Evolutionary conservation across 2,329 filamentous ascomycete species (phyloP), one percentile per base, ranked within the genome.

Genomic region (Trichoderma atroviride): DNA sequence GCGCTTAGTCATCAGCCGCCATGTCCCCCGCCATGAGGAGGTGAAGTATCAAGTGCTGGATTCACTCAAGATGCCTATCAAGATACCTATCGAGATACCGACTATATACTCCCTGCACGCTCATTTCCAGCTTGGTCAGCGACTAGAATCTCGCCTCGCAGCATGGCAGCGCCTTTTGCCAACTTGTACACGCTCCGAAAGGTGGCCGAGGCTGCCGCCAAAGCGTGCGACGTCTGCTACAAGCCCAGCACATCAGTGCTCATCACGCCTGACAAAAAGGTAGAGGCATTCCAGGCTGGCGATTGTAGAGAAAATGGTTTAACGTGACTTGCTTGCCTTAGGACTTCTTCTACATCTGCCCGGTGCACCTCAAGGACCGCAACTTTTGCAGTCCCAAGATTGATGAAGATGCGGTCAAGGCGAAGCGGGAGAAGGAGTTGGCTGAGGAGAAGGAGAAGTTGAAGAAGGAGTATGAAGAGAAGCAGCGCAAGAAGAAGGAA

Each of bases 281-380:
- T 62, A 24, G 43, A 24, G 29, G 47, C 68, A 31, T 61, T 65
- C 13, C 35, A 19, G 33, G 13, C 24, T 52, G 5, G 31, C 53
- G 9, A 24, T 2, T 22, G 1, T 69, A 52, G 53, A n/a, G 57
- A 31, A 29, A 16, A 33, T 63, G 37, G 22, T 67, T 69, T 27
- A 69, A 67, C 65, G 56, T 33, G 57, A 19, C 53, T 29, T 22
- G 14, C 27, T 43, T n/a, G 40, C 7, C 19, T 43, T 64, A 80
- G 85, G 94, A 97, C 78, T 96, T 94, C 81, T 98, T 99, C 83
- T 97, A 96, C 78, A 88, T 96, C 56, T 99, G 96, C 75, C 85
- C 89, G 6, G 84, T 86, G 37, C 96, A 99, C 79, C 83, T 98
- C 10, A 92, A 91, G 75, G 96, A 98, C 76, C 85, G 84, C 37